These are phyloP conservation scores for Bauhinia variegata DNA, from an alignment of 306 rosid species.

Conservation along the genomic window DNA sequence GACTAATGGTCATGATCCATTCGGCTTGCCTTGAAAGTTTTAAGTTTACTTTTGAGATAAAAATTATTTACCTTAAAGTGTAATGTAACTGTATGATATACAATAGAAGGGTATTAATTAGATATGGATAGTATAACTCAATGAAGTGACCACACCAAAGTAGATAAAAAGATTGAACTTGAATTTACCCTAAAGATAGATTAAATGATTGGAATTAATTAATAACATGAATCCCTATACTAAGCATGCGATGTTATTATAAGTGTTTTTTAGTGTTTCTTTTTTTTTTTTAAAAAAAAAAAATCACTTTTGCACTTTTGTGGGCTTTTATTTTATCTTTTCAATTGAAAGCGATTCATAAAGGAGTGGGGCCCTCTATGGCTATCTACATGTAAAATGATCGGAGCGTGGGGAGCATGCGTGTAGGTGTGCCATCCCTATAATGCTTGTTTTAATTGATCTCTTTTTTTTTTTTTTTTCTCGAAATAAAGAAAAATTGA, in stretches of 20 bases:
- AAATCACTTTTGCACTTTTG: conserved; percentile 16
- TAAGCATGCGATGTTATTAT: conserved; percentile 4
- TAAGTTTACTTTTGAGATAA: too few relatives aligned
- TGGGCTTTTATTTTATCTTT: too few relatives aligned
- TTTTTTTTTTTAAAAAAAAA: neutral
- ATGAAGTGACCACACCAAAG: too few relatives aligned
- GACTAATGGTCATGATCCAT: too few relatives aligned
- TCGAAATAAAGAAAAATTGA: too few relatives aligned
- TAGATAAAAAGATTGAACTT: neutral
- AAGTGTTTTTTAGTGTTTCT: neutral
- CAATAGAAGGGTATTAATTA: neutral
- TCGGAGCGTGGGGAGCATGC: conserved; percentile 50
- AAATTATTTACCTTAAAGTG: neutral
- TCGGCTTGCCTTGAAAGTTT: too few relatives aligned
- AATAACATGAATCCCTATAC: neutral
- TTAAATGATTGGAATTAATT: neutral
- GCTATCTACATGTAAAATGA: conserved; percentile 9
- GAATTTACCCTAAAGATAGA: neutral
- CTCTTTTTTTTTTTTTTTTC: neutral
- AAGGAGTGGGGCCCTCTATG: conserved; percentile 3
- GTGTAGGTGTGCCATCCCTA: conserved; percentile 41
- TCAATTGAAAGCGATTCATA: neutral
- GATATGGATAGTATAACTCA: neutral
- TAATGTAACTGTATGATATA: neutral
- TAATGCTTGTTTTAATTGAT: conserved; percentile 18